These are phyloP conservation scores for Aspergillus pseudoglaucus DNA, from an alignment of 2,329 filamentous ascomycete genomes.

Conservation along the genomic window DNA sequence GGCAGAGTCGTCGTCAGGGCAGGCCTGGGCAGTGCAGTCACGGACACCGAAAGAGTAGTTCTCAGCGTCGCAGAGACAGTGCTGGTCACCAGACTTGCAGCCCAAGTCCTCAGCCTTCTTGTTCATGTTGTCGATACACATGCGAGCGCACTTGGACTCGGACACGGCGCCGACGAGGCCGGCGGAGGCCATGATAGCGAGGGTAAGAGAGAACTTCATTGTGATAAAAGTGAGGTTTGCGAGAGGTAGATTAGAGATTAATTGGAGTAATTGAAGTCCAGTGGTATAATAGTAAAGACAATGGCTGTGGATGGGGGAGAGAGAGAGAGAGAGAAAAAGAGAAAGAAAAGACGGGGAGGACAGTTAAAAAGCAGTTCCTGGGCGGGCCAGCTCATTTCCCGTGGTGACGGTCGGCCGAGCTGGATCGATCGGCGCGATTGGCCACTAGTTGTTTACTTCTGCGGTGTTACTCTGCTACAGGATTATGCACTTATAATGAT, in stretches of 20 bases:
- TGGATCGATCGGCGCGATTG: no score
- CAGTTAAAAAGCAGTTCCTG: not conserved
- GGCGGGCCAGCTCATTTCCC: not conserved
- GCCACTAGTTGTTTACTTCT: no score
- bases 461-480: no score
- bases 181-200: constrained; percentile 24
- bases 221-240: constrained; percentile 5
- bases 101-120: constrained; percentile 32
- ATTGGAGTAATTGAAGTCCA: not conserved
- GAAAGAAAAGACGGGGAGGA: not conserved
- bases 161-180: constrained; percentile 19
- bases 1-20: constrained; percentile 31
- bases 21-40: constrained; percentile 42
- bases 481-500: no score
- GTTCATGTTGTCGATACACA: constrained; percentile 42
- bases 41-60: constrained; percentile 41
- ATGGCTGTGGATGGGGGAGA: not conserved
- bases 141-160: constrained; percentile 25
- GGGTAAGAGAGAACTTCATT: constrained; percentile 29
- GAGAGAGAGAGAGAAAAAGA: not conserved
- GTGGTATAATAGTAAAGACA: not conserved
- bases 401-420: no score
- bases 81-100: constrained; percentile 30
- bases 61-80: constrained; percentile 35
- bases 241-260: not conserved